Percentiles rank a stretch among this genome's conserved stretches.
Conservation (phyloP, 805 yeast genomes). For the Starmerella stigmatis region DNA sequence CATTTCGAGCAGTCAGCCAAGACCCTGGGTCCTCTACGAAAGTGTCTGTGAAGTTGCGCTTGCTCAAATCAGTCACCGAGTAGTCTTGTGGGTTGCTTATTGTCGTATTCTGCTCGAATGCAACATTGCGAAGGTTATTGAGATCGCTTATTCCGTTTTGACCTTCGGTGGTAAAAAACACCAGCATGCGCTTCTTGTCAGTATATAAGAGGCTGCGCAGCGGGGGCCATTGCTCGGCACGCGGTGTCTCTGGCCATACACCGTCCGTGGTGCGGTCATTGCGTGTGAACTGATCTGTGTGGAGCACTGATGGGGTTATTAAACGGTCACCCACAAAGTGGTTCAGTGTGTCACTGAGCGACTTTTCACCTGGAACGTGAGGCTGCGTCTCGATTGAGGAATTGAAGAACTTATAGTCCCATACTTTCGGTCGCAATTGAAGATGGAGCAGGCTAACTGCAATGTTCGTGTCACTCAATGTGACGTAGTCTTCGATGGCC, state of each 20-base stretch:
- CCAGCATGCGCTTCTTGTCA: conserved; percentile 14
- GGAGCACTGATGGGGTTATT: conserved; percentile 15
- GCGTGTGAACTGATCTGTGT: neutral
- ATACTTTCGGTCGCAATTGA: conserved; percentile 28
- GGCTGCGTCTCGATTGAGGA: neutral
- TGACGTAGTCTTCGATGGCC: conserved; percentile 32
- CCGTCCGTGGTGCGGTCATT: conserved; percentile 2
- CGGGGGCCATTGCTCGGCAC: conserved; percentile 21
- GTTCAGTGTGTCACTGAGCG: neutral
- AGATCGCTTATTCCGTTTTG: neutral
- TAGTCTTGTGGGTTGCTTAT: conserved; percentile 5
- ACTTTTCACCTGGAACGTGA: conserved; percentile 1
- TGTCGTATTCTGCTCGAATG: conserved; percentile 10
- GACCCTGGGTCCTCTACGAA: neutral
- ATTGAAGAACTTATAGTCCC: too few relatives aligned
- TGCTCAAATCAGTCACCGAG: conserved; percentile 8
- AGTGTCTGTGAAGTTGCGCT: conserved; percentile 16
- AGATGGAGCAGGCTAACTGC: conserved; percentile 38
- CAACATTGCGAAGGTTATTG: conserved; percentile 1
- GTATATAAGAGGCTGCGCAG: conserved; percentile 15
- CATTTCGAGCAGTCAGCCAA: conserved; percentile 28
- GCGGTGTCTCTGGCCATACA: neutral
- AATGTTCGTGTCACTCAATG: conserved; percentile 38
- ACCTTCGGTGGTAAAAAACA: conserved; percentile 3
- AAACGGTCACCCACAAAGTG: conserved; percentile 13